phyloP scores from a whole-genome alignment of 2,329 filamentous ascomycete genomes.

The Trichoderma sp. region DNA sequence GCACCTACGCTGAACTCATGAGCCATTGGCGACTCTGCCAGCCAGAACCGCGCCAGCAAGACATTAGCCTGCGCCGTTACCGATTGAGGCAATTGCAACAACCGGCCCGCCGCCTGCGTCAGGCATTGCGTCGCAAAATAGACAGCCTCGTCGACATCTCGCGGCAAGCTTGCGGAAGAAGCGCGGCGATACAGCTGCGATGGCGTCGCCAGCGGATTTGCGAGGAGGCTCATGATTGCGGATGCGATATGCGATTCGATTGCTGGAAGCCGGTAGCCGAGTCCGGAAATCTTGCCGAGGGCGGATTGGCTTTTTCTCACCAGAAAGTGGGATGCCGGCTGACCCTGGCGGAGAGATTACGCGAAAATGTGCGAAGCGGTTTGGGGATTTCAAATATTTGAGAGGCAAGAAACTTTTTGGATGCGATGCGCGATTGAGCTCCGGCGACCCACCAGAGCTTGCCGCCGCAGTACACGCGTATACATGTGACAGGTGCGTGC shows the following conservation, averaged over 20 bases:
- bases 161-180: conserved; percentile 57
- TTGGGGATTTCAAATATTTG: neutral
- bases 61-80: conserved; percentile 83
- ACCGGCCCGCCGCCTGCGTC: conserved; percentile 74
- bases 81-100: conserved; percentile 81
- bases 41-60: conserved; percentile 77
- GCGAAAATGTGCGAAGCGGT: neutral
- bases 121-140: conserved; percentile 70
- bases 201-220: conserved; percentile 70
- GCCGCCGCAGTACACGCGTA: neutral
- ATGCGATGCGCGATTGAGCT: neutral
- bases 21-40: conserved; percentile 54
- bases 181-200: conserved; percentile 62
- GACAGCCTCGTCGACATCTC: conserved; percentile 67
- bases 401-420: conserved; percentile 12
- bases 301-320: neutral
- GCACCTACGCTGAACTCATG: conserved; percentile 54
- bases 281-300: neutral
- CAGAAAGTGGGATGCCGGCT: neutral
- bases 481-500: neutral
- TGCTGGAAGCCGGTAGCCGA: neutral
- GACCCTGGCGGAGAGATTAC: neutral
- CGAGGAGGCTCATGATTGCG: conserved; percentile 55
- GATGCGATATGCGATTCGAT: neutral
- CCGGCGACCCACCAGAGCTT: conserved; percentile 10